A percentile compares a stretch with the other conserved stretches of the same genome.
phyloP scores from a whole-genome alignment of 805 yeast species.

The Millerago galiae region DNA sequence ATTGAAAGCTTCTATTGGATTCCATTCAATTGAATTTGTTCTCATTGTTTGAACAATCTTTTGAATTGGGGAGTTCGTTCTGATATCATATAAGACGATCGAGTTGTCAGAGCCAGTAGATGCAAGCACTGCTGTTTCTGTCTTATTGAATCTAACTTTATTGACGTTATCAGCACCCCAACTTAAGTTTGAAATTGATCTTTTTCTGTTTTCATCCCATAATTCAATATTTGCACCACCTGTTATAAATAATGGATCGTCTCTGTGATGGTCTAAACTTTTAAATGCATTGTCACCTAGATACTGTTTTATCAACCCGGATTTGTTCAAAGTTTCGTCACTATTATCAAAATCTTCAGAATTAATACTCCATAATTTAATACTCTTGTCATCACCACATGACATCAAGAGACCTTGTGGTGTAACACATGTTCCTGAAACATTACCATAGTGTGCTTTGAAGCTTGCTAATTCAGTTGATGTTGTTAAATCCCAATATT shows the following conservation, averaged over 20 bases:
- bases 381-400: conserved; percentile 85
- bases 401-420: conserved; percentile 55
- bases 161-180: conserved; percentile 97
- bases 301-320: conserved; percentile 71
- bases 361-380: conserved; percentile 82
- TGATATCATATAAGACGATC: conserved; percentile 79
- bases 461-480: conserved; percentile 70
- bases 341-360: conserved; percentile 40
- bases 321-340: conserved; percentile 27
- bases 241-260: conserved; percentile 72
- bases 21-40: conserved; percentile 87
- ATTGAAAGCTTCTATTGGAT: conserved; percentile 95
- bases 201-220: conserved; percentile 85
- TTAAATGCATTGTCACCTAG: conserved; percentile 80
- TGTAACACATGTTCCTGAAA: conserved; percentile 71
- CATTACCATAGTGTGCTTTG: conserved; percentile 87
- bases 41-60: conserved; percentile 78
- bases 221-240: conserved; percentile 86
- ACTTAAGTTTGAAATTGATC: conserved; percentile 68
- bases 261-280: conserved; percentile 80
- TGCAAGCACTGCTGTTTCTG: conserved; percentile 85
- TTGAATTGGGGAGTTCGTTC: conserved; percentile 90
- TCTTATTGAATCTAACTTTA: conserved; percentile 78
- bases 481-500: conserved; percentile 86
- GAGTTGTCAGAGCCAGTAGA: conserved; percentile 89